Percentiles rank a stretch among this genome's conserved stretches.
Evolutionary conservation across 805 yeast genomes (phyloP).

Genomic region (Cyberlindnera samutprakarnensis): DNA sequence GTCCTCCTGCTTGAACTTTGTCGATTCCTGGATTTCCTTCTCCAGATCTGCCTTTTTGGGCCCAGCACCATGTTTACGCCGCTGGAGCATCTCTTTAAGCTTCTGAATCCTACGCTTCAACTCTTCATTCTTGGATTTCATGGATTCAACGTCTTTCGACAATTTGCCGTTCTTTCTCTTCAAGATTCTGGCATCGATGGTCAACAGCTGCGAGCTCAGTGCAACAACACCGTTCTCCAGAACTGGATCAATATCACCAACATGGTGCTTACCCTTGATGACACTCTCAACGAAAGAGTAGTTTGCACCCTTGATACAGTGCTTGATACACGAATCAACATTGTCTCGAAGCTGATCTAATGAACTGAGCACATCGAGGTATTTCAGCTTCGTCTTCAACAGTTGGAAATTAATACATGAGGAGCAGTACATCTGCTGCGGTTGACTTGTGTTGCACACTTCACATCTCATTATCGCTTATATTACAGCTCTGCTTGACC

Average conservation of each 20-base stretch:
- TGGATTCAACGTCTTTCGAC: slow-evolving; percentile 5
- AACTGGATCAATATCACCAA: slow-evolving; percentile 3
- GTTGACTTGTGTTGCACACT: slow-evolving; percentile 3
- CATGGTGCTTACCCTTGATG: no score
- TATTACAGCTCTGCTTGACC: background rate
- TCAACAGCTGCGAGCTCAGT: slow-evolving; percentile 16
- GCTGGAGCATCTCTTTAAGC: background rate
- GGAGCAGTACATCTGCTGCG: slow-evolving; percentile 8
- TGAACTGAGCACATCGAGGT: slow-evolving; percentile 7
- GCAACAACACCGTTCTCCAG: slow-evolving; percentile 13
- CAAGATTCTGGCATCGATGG: slow-evolving; percentile 16
- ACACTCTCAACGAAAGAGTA: slow-evolving; percentile 8
- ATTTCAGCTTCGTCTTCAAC: slow-evolving; percentile 10
- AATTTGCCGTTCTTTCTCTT: slow-evolving; percentile 12
- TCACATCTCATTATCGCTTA: slow-evolving; percentile 7
- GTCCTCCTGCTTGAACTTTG: slow-evolving; percentile 8
- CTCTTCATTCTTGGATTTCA: slow-evolving; percentile 1
- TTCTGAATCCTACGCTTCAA: background rate
- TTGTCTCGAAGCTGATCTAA: slow-evolving; percentile 2
- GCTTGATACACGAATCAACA: slow-evolving; percentile 11
- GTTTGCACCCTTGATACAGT: slow-evolving; percentile 12
- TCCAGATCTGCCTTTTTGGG: background rate
- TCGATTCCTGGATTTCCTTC: slow-evolving; percentile 1
- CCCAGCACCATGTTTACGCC: background rate
- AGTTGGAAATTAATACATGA: slow-evolving; percentile 10